These are phyloP conservation scores for Ophiostoma ips DNA, from an alignment of 2,329 filamentous ascomycete species.

Conservation along the genomic window DNA sequence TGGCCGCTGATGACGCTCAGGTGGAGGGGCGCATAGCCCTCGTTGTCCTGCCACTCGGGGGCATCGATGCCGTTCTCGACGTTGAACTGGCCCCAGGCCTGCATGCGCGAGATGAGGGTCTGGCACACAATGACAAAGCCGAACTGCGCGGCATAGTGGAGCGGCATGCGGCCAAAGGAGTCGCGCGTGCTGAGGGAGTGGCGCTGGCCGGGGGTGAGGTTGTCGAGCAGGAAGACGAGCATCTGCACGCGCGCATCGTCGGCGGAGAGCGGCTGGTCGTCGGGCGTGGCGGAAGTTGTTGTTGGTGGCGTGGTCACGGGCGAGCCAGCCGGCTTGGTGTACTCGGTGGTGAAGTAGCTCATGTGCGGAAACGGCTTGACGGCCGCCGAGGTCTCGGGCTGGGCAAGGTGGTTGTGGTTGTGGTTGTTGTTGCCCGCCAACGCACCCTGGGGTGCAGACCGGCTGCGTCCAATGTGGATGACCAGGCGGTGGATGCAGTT, in stretches of 20 bases:
- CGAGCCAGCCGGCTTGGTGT: constrained; percentile 63
- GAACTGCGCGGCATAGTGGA: constrained; percentile 92
- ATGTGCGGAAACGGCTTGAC: constrained; percentile 31
- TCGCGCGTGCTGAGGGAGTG: constrained; percentile 55
- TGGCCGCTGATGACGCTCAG: constrained; percentile 87
- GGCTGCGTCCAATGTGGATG: constrained; percentile 77
- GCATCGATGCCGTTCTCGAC: constrained; percentile 77
- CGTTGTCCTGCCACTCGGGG: constrained; percentile 76
- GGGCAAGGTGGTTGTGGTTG: constrained; percentile 13
- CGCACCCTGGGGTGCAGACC: constrained; percentile 22
- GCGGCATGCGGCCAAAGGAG: constrained; percentile 65
- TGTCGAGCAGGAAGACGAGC: constrained; percentile 48
- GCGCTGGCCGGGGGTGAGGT: constrained; percentile 54
- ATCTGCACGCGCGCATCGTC: constrained; percentile 67
- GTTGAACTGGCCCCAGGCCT: constrained; percentile 77
- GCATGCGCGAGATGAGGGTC: constrained; percentile 76
- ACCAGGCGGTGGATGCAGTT: constrained; percentile 90
- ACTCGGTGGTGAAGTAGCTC: constrained; percentile 39
- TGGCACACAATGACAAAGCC: constrained; percentile 86
- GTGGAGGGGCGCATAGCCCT: constrained; percentile 83
- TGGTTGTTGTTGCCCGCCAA: not conserved
- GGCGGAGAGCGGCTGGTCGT: constrained; percentile 51
- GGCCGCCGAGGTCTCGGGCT: constrained; percentile 31
- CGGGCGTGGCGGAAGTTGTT: too few species aligned
- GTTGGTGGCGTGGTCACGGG: constrained; percentile 48